Percentiles rank a stretch among this genome's conserved stretches.
Conservation (phyloP, 2,329 filamentous ascomycete species). For the Botrytis fabae region DNA sequence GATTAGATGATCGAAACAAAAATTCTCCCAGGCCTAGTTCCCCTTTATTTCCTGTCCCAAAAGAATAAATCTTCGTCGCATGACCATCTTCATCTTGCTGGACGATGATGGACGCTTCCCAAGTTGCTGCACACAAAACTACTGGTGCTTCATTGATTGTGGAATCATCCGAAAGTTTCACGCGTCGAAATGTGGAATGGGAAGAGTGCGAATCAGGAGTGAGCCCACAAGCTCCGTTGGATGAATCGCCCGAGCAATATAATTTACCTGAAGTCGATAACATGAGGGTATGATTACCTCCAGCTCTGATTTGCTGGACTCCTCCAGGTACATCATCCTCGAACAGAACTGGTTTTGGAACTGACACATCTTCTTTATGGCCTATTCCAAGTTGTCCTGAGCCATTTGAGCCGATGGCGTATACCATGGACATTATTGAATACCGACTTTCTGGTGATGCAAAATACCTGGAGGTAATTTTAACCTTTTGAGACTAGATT, state of each 20-base stretch:
- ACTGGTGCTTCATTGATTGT: conserved; percentile 35
- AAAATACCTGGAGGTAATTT: neutral
- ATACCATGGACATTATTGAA: conserved; percentile 54
- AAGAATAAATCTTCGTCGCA: conserved; percentile 56
- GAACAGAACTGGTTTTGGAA: conserved; percentile 64
- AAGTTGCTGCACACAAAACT: conserved; percentile 67
- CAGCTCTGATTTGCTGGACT: conserved; percentile 50
- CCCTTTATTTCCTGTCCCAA: conserved; percentile 68
- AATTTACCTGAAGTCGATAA: conserved; percentile 62
- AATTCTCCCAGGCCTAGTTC: conserved; percentile 66
- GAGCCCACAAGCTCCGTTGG: conserved; percentile 55
- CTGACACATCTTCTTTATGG: conserved; percentile 69
- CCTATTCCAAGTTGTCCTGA: conserved; percentile 73
- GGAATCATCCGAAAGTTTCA: conserved; percentile 29
- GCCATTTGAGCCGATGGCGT: conserved; percentile 74
- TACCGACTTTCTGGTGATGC: neutral
- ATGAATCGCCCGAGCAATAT: conserved; percentile 64
- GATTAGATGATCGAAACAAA: conserved; percentile 50
- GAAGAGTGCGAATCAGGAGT: conserved; percentile 19
- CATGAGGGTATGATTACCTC: conserved; percentile 85
- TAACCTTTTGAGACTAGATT: neutral
- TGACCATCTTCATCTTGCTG: conserved; percentile 47
- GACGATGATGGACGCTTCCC: conserved; percentile 71
- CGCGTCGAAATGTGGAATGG: conserved; percentile 29
- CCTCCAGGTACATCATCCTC: conserved; percentile 42